Conservation (phyloP, 257 asterid genomes). For the Osmanthus fragrans region DNA sequence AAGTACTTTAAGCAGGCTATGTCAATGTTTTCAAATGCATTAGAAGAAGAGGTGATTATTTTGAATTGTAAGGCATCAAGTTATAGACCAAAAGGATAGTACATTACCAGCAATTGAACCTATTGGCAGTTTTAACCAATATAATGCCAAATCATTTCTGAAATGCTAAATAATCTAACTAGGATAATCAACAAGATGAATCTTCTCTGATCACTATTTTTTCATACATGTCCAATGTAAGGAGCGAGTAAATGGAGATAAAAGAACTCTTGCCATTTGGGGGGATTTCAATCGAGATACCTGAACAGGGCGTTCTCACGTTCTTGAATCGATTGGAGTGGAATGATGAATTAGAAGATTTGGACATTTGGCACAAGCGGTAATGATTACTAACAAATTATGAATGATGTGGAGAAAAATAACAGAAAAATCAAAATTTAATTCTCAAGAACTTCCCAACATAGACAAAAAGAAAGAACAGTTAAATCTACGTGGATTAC, state of each 20-base stretch:
- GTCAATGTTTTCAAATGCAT: background rate
- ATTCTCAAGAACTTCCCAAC: background rate
- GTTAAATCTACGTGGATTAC: background rate
- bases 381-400: background rate
- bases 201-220: background rate
- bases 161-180: background rate
- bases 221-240: background rate
- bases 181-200: background rate
- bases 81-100: background rate
- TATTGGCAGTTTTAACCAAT: background rate
- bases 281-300: too few relatives aligned
- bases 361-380: background rate
- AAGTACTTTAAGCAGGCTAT: conserved; percentile 12
- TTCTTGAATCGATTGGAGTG: too few relatives aligned
- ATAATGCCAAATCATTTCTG: background rate
- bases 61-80: background rate
- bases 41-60: background rate
- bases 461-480: background rate
- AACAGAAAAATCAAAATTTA: background rate
- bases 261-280: background rate
- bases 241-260: background rate
- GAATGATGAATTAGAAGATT: too few relatives aligned
- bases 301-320: too few relatives aligned
- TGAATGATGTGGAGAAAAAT: background rate
- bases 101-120: background rate